Base-by-base conservation (phyloP, 768 basidiomycete genomes). In the Clavulina sp. region DNA sequence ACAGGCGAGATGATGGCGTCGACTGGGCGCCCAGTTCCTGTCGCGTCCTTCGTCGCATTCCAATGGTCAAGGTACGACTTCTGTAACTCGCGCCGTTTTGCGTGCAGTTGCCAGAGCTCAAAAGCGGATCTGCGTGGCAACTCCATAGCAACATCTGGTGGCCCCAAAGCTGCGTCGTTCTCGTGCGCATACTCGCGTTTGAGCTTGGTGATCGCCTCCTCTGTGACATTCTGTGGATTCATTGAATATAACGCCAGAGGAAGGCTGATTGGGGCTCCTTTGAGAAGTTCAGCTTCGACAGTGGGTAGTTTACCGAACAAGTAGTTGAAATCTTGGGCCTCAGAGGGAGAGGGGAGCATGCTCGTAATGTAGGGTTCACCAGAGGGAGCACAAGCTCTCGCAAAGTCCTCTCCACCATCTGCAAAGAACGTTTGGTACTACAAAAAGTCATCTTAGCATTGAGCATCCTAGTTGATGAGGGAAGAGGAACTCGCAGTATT, bases 1-100 rank as follows among this genome's bases (percentile, higher is more conserved):
- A 67, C 70, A 21, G 85, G 80, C 1, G 69, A 65, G 32, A 87
- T 78, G 57, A 88, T 75, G 1, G 79, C 83, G 60, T 87, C 85
- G 4, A 86, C 72, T 3, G 82, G 79, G 2, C 85, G 65, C 1
- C 79, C 81, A 0, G 81, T 86, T 0, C 73, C 74, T 0, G 82
- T 85, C 13, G 57, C 44, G 0, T 51, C 55, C 6, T 57, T 64
- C 0, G 77, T 80, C 4, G 63, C 67, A 48, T 77, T 70, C 83
- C 82, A 85, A 48, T 74, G 64, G 44, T 77, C 71, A 43, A 81
- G 62, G 59, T 83, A 76, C 47, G 70, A 68, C 56, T 75, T 67
- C 24, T 80, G 71, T 28, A 80, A 56, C 9, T 69, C 68, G 3
- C 62, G 64, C 57, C 70, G 72, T 57, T 61, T 59, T 57, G 73